phyloP scores from a whole-genome alignment of 2,329 filamentous ascomycete genomes.

The Xylariaceae sp. region DNA sequence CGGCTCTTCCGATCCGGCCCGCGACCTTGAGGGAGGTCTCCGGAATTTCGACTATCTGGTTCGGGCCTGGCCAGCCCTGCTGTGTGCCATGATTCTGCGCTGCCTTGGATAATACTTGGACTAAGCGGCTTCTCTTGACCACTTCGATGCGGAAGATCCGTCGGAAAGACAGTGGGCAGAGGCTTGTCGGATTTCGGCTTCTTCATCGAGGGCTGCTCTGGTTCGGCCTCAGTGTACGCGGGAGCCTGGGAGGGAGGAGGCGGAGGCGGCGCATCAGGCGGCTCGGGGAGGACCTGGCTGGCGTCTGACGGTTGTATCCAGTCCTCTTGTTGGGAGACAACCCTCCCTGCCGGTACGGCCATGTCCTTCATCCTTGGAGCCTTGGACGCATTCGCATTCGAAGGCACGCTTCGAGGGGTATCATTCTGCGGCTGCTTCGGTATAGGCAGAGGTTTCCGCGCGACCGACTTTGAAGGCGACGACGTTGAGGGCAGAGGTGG shows the following conservation, averaged over 20 bases:
- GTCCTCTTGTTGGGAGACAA: conserved; percentile 46
- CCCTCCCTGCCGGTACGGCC: conserved; percentile 48
- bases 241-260: conserved; percentile 23
- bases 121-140: conserved; percentile 12
- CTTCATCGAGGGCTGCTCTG: conserved; percentile 8
- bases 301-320: conserved; percentile 46
- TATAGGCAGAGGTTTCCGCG: conserved; percentile 21
- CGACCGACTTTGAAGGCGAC: conserved; percentile 21
- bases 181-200: conserved; percentile 11
- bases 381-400: conserved; percentile 24
- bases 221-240: conserved; percentile 12
- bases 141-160: conserved; percentile 16
- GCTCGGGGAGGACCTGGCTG: conserved; percentile 28
- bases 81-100: conserved; percentile 9
- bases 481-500: conserved; percentile 18
- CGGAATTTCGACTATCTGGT: conserved; percentile 10
- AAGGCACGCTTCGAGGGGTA: conserved; percentile 16
- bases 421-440: too few relatives aligned
- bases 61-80: conserved; percentile 8
- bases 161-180: conserved; percentile 10
- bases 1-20: conserved; percentile 40
- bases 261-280: conserved; percentile 28
- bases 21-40: conserved; percentile 14
- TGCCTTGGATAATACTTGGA: conserved; percentile 10
- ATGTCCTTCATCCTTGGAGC: conserved; percentile 42